phyloP scores from a whole-genome alignment of 2,329 filamentous ascomycete genomes.

The Xylaria sp. region DNA sequence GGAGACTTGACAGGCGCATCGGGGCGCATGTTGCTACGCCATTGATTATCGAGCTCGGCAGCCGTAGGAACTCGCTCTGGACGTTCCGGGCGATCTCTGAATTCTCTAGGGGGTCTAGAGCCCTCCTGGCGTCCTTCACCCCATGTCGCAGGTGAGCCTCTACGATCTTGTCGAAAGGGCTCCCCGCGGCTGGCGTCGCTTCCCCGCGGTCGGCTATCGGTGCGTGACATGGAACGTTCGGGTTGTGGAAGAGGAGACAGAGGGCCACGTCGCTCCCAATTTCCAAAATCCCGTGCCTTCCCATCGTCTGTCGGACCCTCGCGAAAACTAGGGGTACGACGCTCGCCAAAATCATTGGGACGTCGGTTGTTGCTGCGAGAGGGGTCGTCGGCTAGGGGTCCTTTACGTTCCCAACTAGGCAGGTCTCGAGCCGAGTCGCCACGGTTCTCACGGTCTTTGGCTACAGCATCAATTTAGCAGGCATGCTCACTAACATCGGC shows the following conservation, averaged over 20 bases:
- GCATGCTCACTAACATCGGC: slow-evolving; percentile 18
- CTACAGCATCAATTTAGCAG: slow-evolving; percentile 63
- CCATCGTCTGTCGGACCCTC: slow-evolving; percentile 78
- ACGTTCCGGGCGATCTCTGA: slow-evolving; percentile 78
- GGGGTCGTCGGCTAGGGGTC: slow-evolving; percentile 79
- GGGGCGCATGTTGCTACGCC: slow-evolving; percentile 92
- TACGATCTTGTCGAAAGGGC: slow-evolving; percentile 70
- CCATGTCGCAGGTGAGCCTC: slow-evolving; percentile 78
- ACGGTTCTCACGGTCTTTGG: slow-evolving; percentile 78
- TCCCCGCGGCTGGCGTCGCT: slow-evolving; percentile 70
- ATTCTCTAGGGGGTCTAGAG: slow-evolving; percentile 82
- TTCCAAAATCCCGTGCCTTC: slow-evolving; percentile 82
- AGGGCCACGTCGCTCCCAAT: slow-evolving; percentile 96
- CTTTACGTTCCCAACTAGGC: slow-evolving; percentile 91
- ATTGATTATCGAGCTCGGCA: slow-evolving; percentile 91
- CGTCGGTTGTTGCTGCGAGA: slow-evolving; percentile 58
- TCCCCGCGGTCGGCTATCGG: slow-evolving; percentile 63
- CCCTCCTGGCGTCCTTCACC: slow-evolving; percentile 80
- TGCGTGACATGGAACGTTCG: slow-evolving; percentile 64
- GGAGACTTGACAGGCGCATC: slow-evolving; percentile 73
- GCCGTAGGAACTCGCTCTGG: slow-evolving; percentile 79
- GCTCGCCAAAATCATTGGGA: slow-evolving; percentile 69
- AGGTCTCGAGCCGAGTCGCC: slow-evolving; percentile 80
- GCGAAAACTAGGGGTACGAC: slow-evolving; percentile 69
- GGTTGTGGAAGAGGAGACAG: slow-evolving; percentile 75